Conservation (phyloP, 225 moss, liverwort and hornwort species). For the Pseudisothecium myosuroides region DNA sequence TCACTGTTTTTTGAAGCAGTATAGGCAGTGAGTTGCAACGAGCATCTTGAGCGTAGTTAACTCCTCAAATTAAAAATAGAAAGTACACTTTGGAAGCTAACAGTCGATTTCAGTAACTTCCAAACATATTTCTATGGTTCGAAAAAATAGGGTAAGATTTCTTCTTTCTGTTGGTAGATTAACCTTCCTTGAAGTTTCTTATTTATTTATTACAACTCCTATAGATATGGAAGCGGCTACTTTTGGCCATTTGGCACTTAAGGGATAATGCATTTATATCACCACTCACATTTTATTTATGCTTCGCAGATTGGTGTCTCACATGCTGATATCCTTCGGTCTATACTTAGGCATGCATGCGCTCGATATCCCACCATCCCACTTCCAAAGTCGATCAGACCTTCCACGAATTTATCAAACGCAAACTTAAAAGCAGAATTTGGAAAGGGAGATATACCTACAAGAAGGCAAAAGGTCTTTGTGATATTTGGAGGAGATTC, state of each 20-base stretch:
- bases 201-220: neutral
- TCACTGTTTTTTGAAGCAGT: too few relatives aligned
- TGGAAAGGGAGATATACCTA: neutral
- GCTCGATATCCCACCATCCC: conserved; percentile 34
- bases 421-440: neutral
- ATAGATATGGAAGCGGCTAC: neutral
- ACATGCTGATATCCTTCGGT: conserved; percentile 68
- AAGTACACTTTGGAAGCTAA: neutral
- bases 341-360: conserved; percentile 60
- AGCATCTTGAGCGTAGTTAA: neutral
- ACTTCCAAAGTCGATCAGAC: conserved; percentile 24
- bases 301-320: conserved; percentile 68
- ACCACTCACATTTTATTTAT: neutral
- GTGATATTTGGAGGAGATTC: conserved; percentile 90
- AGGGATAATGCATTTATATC: neutral
- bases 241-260: neutral
- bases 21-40: too few relatives aligned
- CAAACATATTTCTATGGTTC: neutral
- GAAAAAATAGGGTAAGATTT: neutral
- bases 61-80: neutral
- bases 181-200: neutral
- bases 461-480: conserved; percentile 49
- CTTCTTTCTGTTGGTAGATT: neutral
- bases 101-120: neutral
- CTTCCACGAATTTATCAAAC: neutral